phyloP scores from a whole-genome alignment of 495 filamentous ascomycete species.

The Xylaria nigripes region DNA sequence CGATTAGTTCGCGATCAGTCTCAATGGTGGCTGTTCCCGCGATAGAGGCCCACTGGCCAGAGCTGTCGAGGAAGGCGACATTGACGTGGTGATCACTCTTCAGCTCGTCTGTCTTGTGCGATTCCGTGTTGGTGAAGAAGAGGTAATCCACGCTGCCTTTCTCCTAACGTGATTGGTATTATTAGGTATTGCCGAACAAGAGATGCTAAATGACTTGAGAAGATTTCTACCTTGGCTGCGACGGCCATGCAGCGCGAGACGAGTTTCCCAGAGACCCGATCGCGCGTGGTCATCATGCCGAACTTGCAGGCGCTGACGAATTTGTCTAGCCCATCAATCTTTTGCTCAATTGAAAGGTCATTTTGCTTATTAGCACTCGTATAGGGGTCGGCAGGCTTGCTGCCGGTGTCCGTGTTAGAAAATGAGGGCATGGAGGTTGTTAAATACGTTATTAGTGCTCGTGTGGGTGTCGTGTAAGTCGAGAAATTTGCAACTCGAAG shows the following conservation, averaged over 20 bases:
- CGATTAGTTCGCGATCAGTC: constrained; percentile 56
- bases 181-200: neutral
- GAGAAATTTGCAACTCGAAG: neutral
- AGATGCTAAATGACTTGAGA: neutral
- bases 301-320: constrained; percentile 71
- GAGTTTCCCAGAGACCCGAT: constrained; percentile 49
- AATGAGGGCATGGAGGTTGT: constrained; percentile 24
- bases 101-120: constrained; percentile 84
- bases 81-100: constrained; percentile 68
- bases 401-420: constrained; percentile 55
- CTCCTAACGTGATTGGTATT: constrained; percentile 47
- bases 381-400: constrained; percentile 66
- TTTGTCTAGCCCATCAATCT: constrained; percentile 63
- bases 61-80: constrained; percentile 72
- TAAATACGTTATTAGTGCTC: neutral
- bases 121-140: constrained; percentile 92
- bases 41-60: constrained; percentile 69
- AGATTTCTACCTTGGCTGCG: constrained; percentile 59
- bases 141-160: constrained; percentile 73
- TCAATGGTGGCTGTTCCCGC: constrained; percentile 61
- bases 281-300: constrained; percentile 64
- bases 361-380: constrained; percentile 59
- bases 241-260: constrained; percentile 85
- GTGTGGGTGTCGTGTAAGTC: neutral
- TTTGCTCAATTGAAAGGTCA: constrained; percentile 58